These are phyloP conservation scores for Prunus mongolica DNA, from an alignment of 306 rosid genomes.

Conservation along the genomic window DNA sequence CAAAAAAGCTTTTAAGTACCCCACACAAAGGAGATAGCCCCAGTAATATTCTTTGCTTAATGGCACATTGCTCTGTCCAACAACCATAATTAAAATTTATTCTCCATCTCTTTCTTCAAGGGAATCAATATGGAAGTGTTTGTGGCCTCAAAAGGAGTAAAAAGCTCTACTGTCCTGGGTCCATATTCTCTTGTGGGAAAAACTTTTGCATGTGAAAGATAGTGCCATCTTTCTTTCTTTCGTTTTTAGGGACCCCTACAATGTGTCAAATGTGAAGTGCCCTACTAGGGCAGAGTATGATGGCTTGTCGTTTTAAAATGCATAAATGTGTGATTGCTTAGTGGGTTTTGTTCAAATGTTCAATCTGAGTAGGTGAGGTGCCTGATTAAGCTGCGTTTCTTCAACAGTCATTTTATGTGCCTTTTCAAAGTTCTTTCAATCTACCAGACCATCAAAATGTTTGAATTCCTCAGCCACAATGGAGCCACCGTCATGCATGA, in stretches of 20 bases:
- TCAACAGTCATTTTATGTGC: neutral
- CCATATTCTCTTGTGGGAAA: constrained; percentile 28
- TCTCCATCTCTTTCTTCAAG: neutral
- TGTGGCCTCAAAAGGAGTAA: constrained; percentile 26
- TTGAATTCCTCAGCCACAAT: neutral
- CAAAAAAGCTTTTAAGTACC: neutral
- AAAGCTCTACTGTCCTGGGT: constrained; percentile 20
- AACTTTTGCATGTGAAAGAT: constrained; percentile 26
- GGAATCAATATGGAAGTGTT: constrained; percentile 1
- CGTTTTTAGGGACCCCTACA: too few species aligned
- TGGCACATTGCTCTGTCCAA: neutral
- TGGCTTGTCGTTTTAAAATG: too few species aligned
- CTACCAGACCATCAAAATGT: neutral
- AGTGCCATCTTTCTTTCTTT: neutral
- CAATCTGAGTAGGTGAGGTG: constrained; percentile 5
- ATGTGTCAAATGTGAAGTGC: too few species aligned
- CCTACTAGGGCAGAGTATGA: too few species aligned
- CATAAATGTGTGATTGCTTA: too few species aligned
- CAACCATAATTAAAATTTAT: neutral
- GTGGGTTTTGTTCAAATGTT: constrained; percentile 3
- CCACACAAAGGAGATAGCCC: constrained; percentile 2
- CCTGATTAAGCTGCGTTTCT: neutral
- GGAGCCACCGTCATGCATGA: neutral
- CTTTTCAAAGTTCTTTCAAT: neutral
- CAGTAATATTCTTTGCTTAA: neutral